phyloP scores from a whole-genome alignment of 2,329 filamentous ascomycete species.

The Fonsecaea pedrosoi region DNA sequence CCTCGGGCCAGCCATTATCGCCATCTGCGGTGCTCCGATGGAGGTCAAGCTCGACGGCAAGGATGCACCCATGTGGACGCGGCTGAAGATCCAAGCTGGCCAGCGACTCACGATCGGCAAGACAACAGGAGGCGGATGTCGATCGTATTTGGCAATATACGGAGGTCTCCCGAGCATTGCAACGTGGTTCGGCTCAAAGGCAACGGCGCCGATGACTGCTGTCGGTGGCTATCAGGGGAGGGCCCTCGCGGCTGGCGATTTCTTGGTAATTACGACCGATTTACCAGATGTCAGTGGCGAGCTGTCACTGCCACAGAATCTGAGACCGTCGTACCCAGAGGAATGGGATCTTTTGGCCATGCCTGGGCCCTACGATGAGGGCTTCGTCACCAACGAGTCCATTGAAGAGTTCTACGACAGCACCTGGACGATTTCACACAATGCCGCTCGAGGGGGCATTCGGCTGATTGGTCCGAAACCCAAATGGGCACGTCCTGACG shows the following conservation, averaged over 20 bases:
- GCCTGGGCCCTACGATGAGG: slow-evolving; percentile 64
- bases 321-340: slow-evolving; percentile 58
- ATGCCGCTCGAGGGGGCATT: slow-evolving; percentile 66
- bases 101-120: slow-evolving; percentile 64
- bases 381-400: slow-evolving; percentile 59
- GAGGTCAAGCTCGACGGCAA: slow-evolving; percentile 59
- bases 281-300: slow-evolving; percentile 45
- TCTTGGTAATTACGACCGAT: slow-evolving; percentile 55
- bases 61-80: slow-evolving; percentile 62
- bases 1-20: slow-evolving; percentile 60
- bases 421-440: slow-evolving; percentile 67
- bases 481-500: slow-evolving; percentile 64
- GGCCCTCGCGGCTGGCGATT: slow-evolving; percentile 61
- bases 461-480: slow-evolving; percentile 65
- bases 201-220: slow-evolving; percentile 63
- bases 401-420: slow-evolving; percentile 64
- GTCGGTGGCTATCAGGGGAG: slow-evolving; percentile 68
- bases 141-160: slow-evolving; percentile 65
- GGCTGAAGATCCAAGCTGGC: slow-evolving; percentile 58
- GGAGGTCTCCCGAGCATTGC: slow-evolving; percentile 63
- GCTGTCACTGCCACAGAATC: slow-evolving; percentile 51
- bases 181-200: slow-evolving; percentile 65
- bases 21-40: slow-evolving; percentile 64
- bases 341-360: slow-evolving; percentile 62
- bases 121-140: slow-evolving; percentile 59